Evolutionary conservation across 2,329 filamentous ascomycete genomes (phyloP), one percentile per base, ranked within the genome.

Genomic region (Cercospora sp.): DNA sequence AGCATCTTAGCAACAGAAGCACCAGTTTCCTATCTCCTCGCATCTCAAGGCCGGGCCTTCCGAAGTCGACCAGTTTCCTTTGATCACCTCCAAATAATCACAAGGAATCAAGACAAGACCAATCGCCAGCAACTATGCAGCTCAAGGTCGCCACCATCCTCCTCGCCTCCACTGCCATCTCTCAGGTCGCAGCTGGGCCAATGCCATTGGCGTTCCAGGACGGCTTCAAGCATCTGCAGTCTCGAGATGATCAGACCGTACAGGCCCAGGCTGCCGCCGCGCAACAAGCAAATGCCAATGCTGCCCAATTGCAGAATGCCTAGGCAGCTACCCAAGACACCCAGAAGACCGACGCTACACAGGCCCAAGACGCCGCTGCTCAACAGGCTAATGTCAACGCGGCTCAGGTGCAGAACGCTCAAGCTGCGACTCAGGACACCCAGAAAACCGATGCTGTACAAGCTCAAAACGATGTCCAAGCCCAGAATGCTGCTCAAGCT

Each of bases 1-100:
- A 20, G 20, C 58, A 60, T 40, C 31, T 20, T 31, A 61, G 33
- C 59, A 61, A 61, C 33, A 61, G 23, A 61, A 61, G 31, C 36
- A 61, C 18, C 59, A 23, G 18, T 48, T 23, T 48, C 42, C 42
- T 48, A 48, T 23, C 18, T 48, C 42, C 9, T 48, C 42, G 42
- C 42, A 48, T 48, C 42, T 48, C 42, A 48, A 48, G 42, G 42
- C 42, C 42, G 18, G 9, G 9, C 42, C 42, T 48, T 48, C 36
- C 18, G 18, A 48, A 48, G 8, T 23, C 42, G 10, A 48, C 23
- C 59, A 48, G 36, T 61, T 26, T 61, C 36, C 18, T 45, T 30
- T 26, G 57, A 5, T 23, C 2, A 61, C 5, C 5, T 26, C 5
- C 30, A 61, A n/a, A 3, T 13, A 20, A 23, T 18, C 16, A n/a